phyloP scores from a whole-genome alignment of 169 alveolate species.

The Eimeria praecox region DNA sequence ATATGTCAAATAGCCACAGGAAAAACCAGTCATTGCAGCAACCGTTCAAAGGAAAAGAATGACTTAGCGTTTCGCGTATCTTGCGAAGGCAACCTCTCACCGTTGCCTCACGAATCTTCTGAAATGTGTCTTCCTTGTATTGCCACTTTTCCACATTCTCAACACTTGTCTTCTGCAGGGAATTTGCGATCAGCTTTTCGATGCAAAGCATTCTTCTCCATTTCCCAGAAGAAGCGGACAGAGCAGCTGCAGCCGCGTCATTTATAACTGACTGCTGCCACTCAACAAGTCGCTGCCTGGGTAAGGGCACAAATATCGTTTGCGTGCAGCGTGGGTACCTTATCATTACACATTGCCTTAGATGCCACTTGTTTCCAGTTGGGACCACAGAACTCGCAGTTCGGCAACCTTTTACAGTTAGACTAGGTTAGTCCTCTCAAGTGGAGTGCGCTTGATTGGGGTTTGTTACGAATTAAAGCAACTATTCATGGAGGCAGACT shows the following conservation, averaged over 20 bases:
- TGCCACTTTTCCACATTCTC: slow-evolving; percentile 83
- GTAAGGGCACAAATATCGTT: background rate
- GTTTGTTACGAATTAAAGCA: background rate
- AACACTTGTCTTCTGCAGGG: slow-evolving; percentile 81
- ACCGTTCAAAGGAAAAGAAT: background rate
- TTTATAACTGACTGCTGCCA: slow-evolving; percentile 73
- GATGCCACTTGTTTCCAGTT: background rate
- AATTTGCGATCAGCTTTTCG: slow-evolving; percentile 82
- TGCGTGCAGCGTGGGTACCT: background rate
- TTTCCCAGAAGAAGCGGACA: slow-evolving; percentile 83
- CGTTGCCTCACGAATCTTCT: slow-evolving; percentile 83
- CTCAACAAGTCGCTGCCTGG: slow-evolving; percentile 77
- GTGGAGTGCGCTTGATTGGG: background rate
- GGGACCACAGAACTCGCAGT: background rate
- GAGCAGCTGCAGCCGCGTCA: slow-evolving; percentile 83
- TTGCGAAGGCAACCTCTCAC: background rate
- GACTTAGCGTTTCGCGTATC: too few relatives aligned
- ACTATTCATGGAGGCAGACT: background rate
- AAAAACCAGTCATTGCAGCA: background rate
- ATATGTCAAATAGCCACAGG: background rate
- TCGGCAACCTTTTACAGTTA: background rate
- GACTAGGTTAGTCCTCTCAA: too few relatives aligned
- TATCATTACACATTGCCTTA: background rate
- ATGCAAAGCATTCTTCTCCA: slow-evolving; percentile 81
- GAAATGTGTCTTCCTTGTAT: slow-evolving; percentile 82